Evolutionary conservation across 2,329 filamentous ascomycete genomes (phyloP).

Genomic region (Diaporthe batatas): DNA sequence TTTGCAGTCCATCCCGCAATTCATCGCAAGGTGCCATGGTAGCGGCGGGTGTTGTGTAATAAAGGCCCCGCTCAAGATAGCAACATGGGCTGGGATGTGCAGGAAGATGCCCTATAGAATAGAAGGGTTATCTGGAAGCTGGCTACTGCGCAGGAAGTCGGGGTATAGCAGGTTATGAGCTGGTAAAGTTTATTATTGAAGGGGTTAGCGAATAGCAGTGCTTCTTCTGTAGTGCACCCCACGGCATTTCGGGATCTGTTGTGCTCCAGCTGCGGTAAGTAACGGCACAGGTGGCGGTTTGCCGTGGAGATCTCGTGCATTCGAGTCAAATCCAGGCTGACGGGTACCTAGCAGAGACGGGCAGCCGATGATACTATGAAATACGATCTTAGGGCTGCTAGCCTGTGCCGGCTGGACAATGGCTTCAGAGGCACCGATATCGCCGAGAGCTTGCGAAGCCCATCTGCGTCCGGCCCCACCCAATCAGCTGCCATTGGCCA

Average conservation of each 20-base stretch:
- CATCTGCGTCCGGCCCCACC: not conserved
- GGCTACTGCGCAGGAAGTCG: not conserved
- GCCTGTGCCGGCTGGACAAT: not conserved
- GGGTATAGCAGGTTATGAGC: not conserved
- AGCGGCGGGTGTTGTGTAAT: not conserved
- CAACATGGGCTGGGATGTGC: too few relatives aligned
- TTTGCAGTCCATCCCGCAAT: not conserved
- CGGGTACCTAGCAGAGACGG: not conserved
- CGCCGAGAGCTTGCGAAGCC: slow-evolving; percentile 6
- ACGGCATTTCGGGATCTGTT: not conserved
- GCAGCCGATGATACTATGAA: not conserved
- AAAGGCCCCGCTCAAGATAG: too few relatives aligned
- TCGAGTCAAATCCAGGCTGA: slow-evolving; percentile 1
- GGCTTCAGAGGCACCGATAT: slow-evolving; percentile 17
- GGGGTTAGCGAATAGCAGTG: not conserved
- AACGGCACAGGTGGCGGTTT: not conserved
- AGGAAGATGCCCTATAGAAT: too few relatives aligned
- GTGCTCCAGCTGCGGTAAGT: not conserved
- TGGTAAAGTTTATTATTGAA: too few relatives aligned
- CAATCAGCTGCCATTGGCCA: slow-evolving; percentile 19
- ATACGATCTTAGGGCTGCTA: not conserved
- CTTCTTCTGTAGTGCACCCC: not conserved
- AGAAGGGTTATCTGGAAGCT: not conserved
- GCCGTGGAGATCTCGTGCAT: not conserved
- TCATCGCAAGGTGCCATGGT: too few relatives aligned